Conservation (phyloP, 129 eudicot species). For the Solidago caesia region DNA sequence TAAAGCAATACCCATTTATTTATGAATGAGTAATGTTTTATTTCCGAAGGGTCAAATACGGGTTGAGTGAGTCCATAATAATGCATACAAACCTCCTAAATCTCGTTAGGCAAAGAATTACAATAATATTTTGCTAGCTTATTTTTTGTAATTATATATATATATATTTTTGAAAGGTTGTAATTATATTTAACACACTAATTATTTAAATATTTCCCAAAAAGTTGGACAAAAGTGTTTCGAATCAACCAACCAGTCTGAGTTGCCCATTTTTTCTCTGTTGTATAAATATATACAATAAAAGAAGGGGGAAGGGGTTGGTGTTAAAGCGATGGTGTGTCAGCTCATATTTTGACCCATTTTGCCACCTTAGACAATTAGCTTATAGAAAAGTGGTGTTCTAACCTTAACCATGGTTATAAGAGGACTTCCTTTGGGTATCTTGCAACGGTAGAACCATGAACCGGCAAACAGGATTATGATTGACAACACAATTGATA, state of each 20-base stretch:
- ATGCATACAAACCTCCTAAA: neutral
- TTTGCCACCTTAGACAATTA: neutral
- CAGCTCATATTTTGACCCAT: too few relatives aligned
- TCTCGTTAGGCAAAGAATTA: neutral
- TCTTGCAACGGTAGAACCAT: conserved; percentile 57
- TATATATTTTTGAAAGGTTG: too few relatives aligned
- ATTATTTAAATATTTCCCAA: too few relatives aligned
- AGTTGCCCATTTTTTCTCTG: too few relatives aligned
- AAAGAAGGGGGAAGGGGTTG: too few relatives aligned
- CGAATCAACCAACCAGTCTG: too few relatives aligned
- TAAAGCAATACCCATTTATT: neutral
- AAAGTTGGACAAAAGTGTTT: too few relatives aligned
- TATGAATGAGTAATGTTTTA: neutral
- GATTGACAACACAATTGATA: conserved; percentile 57
- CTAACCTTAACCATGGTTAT: conserved; percentile 74
- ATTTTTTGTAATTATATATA: too few relatives aligned
- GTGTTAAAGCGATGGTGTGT: too few relatives aligned
- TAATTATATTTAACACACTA: too few relatives aligned
- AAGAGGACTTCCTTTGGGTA: conserved; percentile 81
- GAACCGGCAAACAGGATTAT: conserved; percentile 58
- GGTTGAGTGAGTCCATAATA: neutral
- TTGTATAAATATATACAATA: too few relatives aligned
- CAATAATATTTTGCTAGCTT: too few relatives aligned
- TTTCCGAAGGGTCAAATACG: neutral
- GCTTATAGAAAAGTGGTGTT: neutral